Conservation (phyloP, 2,329 filamentous ascomycete species). For the Lasiodiplodia sp. region DNA sequence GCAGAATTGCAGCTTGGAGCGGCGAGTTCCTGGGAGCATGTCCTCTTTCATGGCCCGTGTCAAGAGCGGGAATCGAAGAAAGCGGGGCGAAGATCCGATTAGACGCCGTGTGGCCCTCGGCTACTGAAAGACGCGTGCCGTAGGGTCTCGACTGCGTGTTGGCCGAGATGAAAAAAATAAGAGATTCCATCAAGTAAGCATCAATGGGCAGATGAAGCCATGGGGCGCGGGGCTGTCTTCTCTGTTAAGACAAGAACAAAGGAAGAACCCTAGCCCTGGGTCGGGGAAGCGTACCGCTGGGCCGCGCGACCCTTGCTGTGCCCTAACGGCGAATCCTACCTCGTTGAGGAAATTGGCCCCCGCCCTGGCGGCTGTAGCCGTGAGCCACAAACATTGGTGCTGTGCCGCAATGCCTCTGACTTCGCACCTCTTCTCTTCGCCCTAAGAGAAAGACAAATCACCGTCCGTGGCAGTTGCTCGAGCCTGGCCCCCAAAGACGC, state of each 20-base stretch:
- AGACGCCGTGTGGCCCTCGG: conserved; percentile 13
- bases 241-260: not conserved
- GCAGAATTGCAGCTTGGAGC: not conserved
- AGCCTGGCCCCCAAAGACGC: not conserved
- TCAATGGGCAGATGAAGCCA: not conserved
- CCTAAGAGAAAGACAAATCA: not conserved
- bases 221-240: not conserved
- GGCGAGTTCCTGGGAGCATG: not conserved
- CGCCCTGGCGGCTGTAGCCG: not conserved
- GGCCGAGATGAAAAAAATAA: not conserved
- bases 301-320: conserved; percentile 4
- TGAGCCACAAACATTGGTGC: not conserved
- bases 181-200: not conserved
- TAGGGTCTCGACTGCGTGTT: not conserved
- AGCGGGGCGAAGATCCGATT: conserved; percentile 10
- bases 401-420: not conserved
- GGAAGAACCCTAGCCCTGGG: not conserved
- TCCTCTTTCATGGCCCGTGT: not conserved
- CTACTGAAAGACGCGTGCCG: not conserved
- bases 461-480: not conserved
- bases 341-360: not conserved
- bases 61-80: not conserved
- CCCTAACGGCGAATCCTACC: not conserved
- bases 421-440: not conserved
- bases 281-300: not conserved